A percentile compares a stretch with the other conserved stretches of the same genome.
phyloP scores from a whole-genome alignment of 75 land plant genomes.

The Cupressus sempervirens region DNA sequence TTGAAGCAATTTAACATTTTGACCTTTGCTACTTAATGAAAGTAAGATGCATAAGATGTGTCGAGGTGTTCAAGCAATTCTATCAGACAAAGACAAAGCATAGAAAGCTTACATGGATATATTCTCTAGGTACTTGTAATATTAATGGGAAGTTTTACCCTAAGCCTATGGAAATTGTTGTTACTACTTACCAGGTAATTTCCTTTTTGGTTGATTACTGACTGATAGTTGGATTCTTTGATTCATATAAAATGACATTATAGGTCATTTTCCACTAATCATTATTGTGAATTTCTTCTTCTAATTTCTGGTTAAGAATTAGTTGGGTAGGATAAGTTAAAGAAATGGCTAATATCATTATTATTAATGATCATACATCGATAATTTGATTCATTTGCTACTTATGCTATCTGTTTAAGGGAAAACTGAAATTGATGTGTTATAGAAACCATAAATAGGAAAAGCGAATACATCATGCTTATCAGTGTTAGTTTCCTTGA shows the following conservation, averaged over 20 bases:
- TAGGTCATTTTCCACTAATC: neutral
- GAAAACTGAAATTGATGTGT: neutral
- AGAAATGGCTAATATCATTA: too few species aligned
- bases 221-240: too few species aligned
- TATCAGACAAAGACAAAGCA: constrained; percentile 89
- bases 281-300: neutral
- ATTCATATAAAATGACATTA: too few species aligned
- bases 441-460: too few species aligned
- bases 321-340: too few species aligned
- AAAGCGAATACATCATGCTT: too few species aligned
- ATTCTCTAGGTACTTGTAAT: constrained; percentile 84
- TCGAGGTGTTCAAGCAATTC: constrained; percentile 79
- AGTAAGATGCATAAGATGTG: constrained; percentile 73
- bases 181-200: constrained; percentile 94
- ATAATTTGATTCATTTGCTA: too few species aligned
- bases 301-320: too few species aligned
- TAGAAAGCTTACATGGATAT: constrained; percentile 91
- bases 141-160: constrained; percentile 81
- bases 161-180: constrained; percentile 80
- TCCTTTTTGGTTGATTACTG: too few species aligned
- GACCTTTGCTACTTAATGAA: constrained; percentile 14
- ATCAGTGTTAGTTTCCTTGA: too few species aligned
- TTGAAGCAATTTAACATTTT: neutral
- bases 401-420: too few species aligned
- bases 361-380: too few species aligned